Conservation (phyloP, 1,284 basidiomycete species). For the Tylopilus sp. region DNA sequence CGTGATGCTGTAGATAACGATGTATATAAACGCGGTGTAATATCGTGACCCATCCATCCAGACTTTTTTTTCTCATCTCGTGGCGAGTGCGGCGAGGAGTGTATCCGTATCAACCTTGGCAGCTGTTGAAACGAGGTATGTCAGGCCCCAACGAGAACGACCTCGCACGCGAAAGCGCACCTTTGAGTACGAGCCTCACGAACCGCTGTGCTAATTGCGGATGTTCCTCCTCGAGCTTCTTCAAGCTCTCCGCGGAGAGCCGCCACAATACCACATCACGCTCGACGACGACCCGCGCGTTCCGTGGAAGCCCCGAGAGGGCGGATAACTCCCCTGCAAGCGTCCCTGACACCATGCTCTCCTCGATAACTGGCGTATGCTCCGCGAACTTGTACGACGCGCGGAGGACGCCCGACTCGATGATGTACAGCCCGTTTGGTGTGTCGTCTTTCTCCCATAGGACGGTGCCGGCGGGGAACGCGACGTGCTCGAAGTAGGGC, state of each 20-base stretch:
- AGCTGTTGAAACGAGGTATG: slow-evolving; percentile 49
- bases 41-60: slow-evolving; percentile 1
- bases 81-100: slow-evolving; percentile 73
- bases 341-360: slow-evolving; percentile 92
- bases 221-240: slow-evolving; percentile 66
- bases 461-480: slow-evolving; percentile 63
- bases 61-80: slow-evolving; percentile 50
- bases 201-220: slow-evolving; percentile 72
- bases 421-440: slow-evolving; percentile 85
- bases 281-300: slow-evolving; percentile 87
- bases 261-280: slow-evolving; percentile 81
- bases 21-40: not conserved
- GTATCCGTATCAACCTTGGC: slow-evolving; percentile 83
- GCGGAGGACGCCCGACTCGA: slow-evolving; percentile 82
- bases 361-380: slow-evolving; percentile 70
- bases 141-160: not conserved
- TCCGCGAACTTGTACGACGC: slow-evolving; percentile 81
- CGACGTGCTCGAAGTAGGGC: slow-evolving; percentile 74
- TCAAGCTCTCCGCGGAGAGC: slow-evolving; percentile 64
- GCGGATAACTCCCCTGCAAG: slow-evolving; percentile 89
- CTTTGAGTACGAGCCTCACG: slow-evolving; percentile 77
- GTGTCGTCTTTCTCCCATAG: slow-evolving; percentile 80
- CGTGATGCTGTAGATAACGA: slow-evolving; percentile 22
- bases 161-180: slow-evolving; percentile 49
- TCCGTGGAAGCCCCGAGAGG: slow-evolving; percentile 75